Base-by-base conservation (phyloP, 345 rosid species). In the Citrus cavaleriei region DNA sequence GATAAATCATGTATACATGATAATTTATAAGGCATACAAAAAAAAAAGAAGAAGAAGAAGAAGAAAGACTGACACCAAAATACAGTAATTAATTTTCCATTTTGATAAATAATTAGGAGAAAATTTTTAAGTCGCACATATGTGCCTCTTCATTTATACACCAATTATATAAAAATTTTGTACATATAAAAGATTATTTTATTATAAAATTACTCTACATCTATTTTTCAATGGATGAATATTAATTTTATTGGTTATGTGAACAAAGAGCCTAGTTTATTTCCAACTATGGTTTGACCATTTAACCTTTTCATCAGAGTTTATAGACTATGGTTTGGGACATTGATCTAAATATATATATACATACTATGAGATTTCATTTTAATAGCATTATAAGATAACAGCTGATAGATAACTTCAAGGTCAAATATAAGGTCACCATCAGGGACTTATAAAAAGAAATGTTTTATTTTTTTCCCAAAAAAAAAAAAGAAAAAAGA, bases 401-500 rank as follows among this genome's bases (percentile, higher is more conserved):
- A 74, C 72, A 28, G 62, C 46, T 32, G 70, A 72, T 67, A 76
- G 87, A 85, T 80, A 85, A 82, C 82, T 80, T 54, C 84, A 68
- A 84, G 80, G 88, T 85, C 87, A 83, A 82, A 88, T 80, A 49
- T n/a, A 72, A 80, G 68, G 83, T 84, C 86, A 21, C 78, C 77
- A 78, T 87, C 90, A 74, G 57, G n/a, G 49, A 25, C 65, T 72
- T 63, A 21, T 49, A 35, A 4, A 35, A 6, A 75, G 55, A 27
- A 70, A 66, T 59, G 22, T 16, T 46, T 27, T 51, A 14, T 49
- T 12, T 32, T 34, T 34, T 34, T 0, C 6, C 35, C 6, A 0
- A 34, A 35, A 35, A 35, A 5, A 35, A 35, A 35, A 37, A 9
- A 2, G 58, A 25, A 27, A 75, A 73, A 40, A 55, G 35, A 18